These are phyloP conservation scores for Lichenothelia convexa DNA, from an alignment of 495 filamentous ascomycete species.

Conservation along the genomic window DNA sequence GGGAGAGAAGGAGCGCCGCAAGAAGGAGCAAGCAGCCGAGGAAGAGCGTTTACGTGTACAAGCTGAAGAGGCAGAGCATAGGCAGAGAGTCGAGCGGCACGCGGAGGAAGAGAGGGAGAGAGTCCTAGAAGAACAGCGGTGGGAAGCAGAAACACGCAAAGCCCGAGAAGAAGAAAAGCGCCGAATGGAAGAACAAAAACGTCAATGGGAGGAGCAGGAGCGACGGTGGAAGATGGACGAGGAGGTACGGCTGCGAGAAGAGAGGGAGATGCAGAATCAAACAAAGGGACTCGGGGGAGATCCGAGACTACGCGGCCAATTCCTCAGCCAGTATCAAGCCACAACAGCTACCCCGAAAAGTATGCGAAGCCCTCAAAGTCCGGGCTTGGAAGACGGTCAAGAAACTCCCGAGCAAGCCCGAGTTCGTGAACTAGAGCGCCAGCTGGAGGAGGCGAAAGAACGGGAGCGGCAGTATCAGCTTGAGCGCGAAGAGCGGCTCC, in stretches of 20 bases:
- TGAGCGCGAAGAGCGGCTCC: conserved; percentile 47
- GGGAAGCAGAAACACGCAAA: conserved; percentile 61
- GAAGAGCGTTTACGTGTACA: conserved; percentile 42
- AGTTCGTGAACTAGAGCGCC: conserved; percentile 65
- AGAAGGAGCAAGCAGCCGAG: conserved; percentile 33
- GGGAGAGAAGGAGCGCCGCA: conserved; percentile 44
- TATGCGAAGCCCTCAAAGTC: conserved; percentile 17
- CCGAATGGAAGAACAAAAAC: conserved; percentile 57
- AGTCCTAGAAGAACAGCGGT: conserved; percentile 52
- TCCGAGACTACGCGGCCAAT: conserved; percentile 59
- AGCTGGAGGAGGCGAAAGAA: conserved; percentile 70
- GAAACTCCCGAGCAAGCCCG: conserved; percentile 29
- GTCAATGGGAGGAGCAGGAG: conserved; percentile 71
- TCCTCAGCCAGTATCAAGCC: conserved; percentile 63
- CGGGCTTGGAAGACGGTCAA: conserved; percentile 7
- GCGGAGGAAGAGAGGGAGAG: conserved; percentile 52
- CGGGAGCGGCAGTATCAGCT: conserved; percentile 70
- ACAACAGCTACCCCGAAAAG: conserved; percentile 25
- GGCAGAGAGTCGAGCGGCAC: conserved; percentile 40
- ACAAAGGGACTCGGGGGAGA: conserved; percentile 41
- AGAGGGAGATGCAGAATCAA: conserved; percentile 49
- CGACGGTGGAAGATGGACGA: conserved; percentile 68
- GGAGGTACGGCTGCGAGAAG: conserved; percentile 51
- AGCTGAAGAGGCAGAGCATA: conserved; percentile 46
- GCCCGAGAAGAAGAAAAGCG: conserved; percentile 49